Conservation (phyloP, 805 yeast species). For the Candida berthetii region DNA sequence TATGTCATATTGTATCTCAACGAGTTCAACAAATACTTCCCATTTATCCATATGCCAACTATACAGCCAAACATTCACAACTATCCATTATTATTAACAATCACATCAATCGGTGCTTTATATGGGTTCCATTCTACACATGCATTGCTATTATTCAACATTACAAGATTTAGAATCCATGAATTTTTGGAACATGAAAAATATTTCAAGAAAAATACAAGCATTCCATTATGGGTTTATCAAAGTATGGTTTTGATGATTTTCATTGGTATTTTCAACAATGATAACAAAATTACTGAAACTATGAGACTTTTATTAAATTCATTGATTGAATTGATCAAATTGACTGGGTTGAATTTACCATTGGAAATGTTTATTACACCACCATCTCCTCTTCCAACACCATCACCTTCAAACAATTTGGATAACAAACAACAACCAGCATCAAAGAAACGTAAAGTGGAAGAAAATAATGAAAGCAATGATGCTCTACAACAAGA, state of each 20-base stretch:
- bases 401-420: no score
- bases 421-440: not conserved
- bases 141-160: slow-evolving; percentile 63
- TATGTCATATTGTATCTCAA: slow-evolving; percentile 69
- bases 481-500: slow-evolving; percentile 30
- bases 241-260: slow-evolving; percentile 80
- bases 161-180: slow-evolving; percentile 62
- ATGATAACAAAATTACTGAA: slow-evolving; percentile 57
- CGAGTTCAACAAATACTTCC: slow-evolving; percentile 78
- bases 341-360: slow-evolving; percentile 58
- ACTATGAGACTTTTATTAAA: slow-evolving; percentile 76
- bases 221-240: slow-evolving; percentile 80
- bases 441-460: slow-evolving; percentile 3
- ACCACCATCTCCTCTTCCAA: slow-evolving; percentile 13
- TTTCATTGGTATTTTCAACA: slow-evolving; percentile 77
- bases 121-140: slow-evolving; percentile 76
- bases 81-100: slow-evolving; percentile 66
- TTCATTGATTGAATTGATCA: slow-evolving; percentile 74
- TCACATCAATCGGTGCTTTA: slow-evolving; percentile 87
- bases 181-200: slow-evolving; percentile 47
- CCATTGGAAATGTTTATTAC: slow-evolving; percentile 38
- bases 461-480: slow-evolving; percentile 37
- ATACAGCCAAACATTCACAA: slow-evolving; percentile 43
- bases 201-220: slow-evolving; percentile 31
- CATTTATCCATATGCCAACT: slow-evolving; percentile 74